Evolutionary conservation across 108 stramenopile species (phyloP).

Genomic region (Nitzschia putrida): DNA sequence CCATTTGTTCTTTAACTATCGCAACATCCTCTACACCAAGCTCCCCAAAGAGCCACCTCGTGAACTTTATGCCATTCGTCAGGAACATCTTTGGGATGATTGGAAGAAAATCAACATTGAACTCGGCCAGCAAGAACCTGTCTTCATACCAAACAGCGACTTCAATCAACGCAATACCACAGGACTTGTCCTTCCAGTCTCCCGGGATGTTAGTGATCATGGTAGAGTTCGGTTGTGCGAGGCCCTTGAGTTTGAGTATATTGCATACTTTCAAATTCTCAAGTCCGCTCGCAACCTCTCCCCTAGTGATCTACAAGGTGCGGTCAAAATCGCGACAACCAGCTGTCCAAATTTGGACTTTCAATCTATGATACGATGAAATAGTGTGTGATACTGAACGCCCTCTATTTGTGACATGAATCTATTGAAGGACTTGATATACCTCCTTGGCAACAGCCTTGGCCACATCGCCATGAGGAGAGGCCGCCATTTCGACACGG

Average conservation of each 20-base stretch:
- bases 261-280: slow-evolving; percentile 47
- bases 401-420: neutral
- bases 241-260: slow-evolving; percentile 50
- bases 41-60: slow-evolving; percentile 12
- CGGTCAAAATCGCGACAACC: slow-evolving; percentile 5
- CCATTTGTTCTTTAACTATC: slow-evolving; percentile 52
- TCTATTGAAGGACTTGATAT: slow-evolving; percentile 39
- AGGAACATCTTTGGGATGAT: slow-evolving; percentile 59
- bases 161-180: slow-evolving; percentile 23
- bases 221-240: slow-evolving; percentile 39
- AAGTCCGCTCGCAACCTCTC: slow-evolving; percentile 44
- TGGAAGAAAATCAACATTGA: slow-evolving; percentile 51
- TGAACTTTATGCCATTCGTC: slow-evolving; percentile 40
- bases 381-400: neutral
- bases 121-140: slow-evolving; percentile 25
- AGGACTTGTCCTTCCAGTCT: slow-evolving; percentile 35
- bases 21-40: slow-evolving; percentile 33
- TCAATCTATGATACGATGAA: neutral
- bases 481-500: slow-evolving; percentile 65
- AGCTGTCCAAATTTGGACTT: slow-evolving; percentile 37
- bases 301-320: slow-evolving; percentile 28
- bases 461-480: slow-evolving; percentile 61
- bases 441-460: slow-evolving; percentile 71
- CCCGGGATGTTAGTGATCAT: slow-evolving; percentile 34
- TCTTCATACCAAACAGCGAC: neutral